These are phyloP conservation scores for Metschnikowia henanensis DNA, from an alignment of 805 yeast genomes.

Conservation along the genomic window DNA sequence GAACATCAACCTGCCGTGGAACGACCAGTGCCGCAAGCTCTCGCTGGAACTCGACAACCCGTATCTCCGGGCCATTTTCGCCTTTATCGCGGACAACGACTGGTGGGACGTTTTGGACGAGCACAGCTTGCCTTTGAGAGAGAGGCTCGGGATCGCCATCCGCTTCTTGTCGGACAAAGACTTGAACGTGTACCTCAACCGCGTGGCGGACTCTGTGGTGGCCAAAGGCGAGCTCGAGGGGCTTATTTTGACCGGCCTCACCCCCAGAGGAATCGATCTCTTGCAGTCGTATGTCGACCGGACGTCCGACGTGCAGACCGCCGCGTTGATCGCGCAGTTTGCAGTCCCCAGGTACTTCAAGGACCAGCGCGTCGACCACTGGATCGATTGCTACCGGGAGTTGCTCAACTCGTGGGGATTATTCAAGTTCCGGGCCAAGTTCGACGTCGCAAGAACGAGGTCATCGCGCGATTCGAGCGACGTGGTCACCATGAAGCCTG, in stretches of 20 bases:
- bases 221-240: conserved; percentile 88
- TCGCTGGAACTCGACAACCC: conserved; percentile 90
- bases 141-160: conserved; percentile 86
- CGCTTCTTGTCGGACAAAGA: conserved; percentile 82
- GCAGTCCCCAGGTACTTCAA: conserved; percentile 82
- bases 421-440: conserved; percentile 51
- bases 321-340: conserved; percentile 74
- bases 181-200: conserved; percentile 65
- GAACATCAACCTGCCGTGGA: conserved; percentile 76
- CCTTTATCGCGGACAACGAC: conserved; percentile 88
- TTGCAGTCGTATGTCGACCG: conserved; percentile 85
- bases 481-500: conserved; percentile 43
- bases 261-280: conserved; percentile 78
- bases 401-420: conserved; percentile 20
- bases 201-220: conserved; percentile 71
- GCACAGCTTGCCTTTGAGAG: conserved; percentile 81
- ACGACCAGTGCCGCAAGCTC: conserved; percentile 85
- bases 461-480: conserved; percentile 57
- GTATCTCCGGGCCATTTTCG: conserved; percentile 87
- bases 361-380: conserved; percentile 70
- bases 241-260: conserved; percentile 85
- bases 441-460: conserved; percentile 76
- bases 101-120: conserved; percentile 97
- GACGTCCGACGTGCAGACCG: conserved; percentile 90
- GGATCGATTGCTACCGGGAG: conserved; percentile 53